Percentiles rank a stretch among this genome's conserved stretches.
Conservation (phyloP, 805 yeast species). For the Saturnispora saitoi region DNA sequence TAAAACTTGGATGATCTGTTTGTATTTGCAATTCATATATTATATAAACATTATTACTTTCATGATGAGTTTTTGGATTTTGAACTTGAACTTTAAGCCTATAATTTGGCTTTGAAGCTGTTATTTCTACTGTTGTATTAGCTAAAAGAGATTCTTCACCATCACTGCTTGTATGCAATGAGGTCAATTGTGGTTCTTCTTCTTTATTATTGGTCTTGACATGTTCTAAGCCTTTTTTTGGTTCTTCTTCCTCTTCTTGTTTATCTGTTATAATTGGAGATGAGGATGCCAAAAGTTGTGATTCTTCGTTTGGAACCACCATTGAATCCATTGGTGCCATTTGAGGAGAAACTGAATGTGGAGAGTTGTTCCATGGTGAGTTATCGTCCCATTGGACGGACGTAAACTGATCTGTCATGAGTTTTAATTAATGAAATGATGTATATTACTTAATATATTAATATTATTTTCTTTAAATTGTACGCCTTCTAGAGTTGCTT, state of each 20-base stretch:
- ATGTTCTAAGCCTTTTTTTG: not conserved
- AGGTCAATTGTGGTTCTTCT: not conserved
- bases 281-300: not conserved
- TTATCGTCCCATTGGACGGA: constrained; percentile 47
- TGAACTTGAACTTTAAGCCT: constrained; percentile 35
- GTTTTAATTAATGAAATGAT: too few relatives aligned
- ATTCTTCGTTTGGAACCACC: not conserved
- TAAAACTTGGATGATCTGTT: constrained; percentile 53
- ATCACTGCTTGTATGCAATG: not conserved
- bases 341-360: not conserved
- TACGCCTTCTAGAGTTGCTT: too few relatives aligned
- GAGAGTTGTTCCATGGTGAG: constrained; percentile 5
- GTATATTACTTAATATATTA: too few relatives aligned
- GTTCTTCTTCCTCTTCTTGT: not conserved
- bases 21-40: constrained; percentile 60
- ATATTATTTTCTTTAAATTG: too few relatives aligned
- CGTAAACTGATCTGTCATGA: constrained; percentile 41
- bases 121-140: not conserved
- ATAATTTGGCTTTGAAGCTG: constrained; percentile 4
- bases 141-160: not conserved
- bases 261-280: constrained; percentile 17
- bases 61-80: constrained; percentile 62
- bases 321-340: not conserved
- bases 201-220: not conserved
- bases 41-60: constrained; percentile 68